Evolutionary conservation across 78 protist genomes (phyloP), one percentile per base, ranked within the genome.

Genomic region (Dictyostelium firmibasis): DNA sequence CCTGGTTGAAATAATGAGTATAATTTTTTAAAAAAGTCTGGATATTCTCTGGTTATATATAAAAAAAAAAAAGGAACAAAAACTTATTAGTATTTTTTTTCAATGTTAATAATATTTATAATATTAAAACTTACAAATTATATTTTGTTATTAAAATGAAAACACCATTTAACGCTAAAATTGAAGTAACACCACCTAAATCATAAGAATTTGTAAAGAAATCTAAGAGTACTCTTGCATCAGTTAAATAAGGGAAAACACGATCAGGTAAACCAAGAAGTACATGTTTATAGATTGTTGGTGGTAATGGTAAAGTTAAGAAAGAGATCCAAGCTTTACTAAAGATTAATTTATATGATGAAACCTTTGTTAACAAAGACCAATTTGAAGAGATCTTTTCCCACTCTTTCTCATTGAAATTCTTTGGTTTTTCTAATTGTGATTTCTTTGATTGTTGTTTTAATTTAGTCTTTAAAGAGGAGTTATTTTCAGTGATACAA

Each of bases 81-180:
- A 83, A 35, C 6, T 9, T n/a, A 83, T 27, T 60, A 13, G 13
- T 78, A n/a, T n/a, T n/a, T n/a, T n/a, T n/a, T n/a, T n/a, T n/a
- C n/a, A n/a, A n/a, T n/a, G n/a, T n/a, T n/a, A n/a, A n/a, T n/a
- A n/a, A n/a, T n/a, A n/a, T n/a, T n/a, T n/a, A n/a, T n/a, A n/a
- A n/a, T n/a, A 36, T 3, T 36, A 14, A 29, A 43, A 64, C 91
- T 41, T 78, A 81, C 86, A 96, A 84, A 67, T 96, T 84, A 87
- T 97, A 88, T 53, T 93, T 81, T 47, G 83, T 36, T 16, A 97
- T 97, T 67, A 97, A 88, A 41, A 84, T 47, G 84, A 96, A 96
- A 69, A 97, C 27, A 43, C 97, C 96, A 79, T 91, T 83, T 33
- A 97, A 84, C 18, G 98, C 92, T 3, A 97, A 95, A 27, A 97